These are phyloP conservation scores for Castanea mollissima DNA, from an alignment of 306 rosid genomes.

Conservation along the genomic window DNA sequence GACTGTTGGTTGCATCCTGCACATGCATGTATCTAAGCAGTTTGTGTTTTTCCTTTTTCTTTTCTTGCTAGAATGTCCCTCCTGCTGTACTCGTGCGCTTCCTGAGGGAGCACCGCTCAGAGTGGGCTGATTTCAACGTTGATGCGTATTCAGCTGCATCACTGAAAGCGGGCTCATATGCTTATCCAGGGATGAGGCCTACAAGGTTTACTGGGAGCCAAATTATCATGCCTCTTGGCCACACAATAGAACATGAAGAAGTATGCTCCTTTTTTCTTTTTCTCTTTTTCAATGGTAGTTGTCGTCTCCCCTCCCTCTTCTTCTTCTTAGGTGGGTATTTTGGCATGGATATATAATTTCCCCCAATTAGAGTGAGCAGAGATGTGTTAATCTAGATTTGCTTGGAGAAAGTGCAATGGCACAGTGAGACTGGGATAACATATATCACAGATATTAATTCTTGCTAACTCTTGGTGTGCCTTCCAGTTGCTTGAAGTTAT, in stretches of 20 bases:
- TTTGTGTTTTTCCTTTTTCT: not conserved
- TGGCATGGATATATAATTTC: not conserved
- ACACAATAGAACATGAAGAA: constrained; percentile 94
- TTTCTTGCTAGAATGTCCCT: constrained; percentile 73
- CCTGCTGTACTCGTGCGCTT: constrained; percentile 92
- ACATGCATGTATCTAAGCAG: not conserved
- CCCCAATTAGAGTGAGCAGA: not conserved
- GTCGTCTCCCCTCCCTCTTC: not conserved
- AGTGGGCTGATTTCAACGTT: constrained; percentile 99
- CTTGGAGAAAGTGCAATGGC: not conserved
- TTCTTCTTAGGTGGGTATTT: not conserved
- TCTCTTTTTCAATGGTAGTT: not conserved
- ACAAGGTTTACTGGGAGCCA: constrained; percentile 95
- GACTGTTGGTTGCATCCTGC: not conserved
- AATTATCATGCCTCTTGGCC: constrained; percentile 98
- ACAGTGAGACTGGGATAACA: not conserved
- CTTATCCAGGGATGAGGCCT: constrained; percentile 89
- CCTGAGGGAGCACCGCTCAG: constrained; percentile 95
- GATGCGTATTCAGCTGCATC: constrained; percentile 89
- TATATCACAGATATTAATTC: not conserved
- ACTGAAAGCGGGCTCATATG: constrained; percentile 68
- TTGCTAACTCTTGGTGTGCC: constrained; percentile 5
- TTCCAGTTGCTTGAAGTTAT: constrained; percentile 88
- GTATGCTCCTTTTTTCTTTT: constrained; percentile 17
- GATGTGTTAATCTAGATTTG: not conserved